phyloP scores from a whole-genome alignment of 2,329 filamentous ascomycete genomes.

The Aspergillus pseudoviridinutans region DNA sequence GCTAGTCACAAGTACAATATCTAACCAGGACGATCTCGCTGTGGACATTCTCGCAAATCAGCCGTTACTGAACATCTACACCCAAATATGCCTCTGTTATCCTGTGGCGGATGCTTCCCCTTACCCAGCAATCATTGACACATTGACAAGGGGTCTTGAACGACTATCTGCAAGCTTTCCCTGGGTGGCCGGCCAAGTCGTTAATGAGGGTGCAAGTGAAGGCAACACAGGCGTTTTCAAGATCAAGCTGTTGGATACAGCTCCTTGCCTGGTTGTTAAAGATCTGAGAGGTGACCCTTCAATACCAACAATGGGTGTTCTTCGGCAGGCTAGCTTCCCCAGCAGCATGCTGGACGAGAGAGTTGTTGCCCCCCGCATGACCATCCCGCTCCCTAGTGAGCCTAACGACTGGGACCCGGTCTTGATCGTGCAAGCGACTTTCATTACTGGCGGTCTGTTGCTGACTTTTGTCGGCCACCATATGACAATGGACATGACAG shows the following conservation, averaged over 20 bases:
- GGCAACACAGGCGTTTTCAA: conserved; percentile 34
- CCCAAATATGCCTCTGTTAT: conserved; percentile 44
- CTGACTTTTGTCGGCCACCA: conserved; percentile 50
- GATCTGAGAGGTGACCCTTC: conserved; percentile 38
- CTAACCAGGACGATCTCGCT: conserved; percentile 1
- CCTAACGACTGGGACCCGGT: neutral
- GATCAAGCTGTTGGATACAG: conserved; percentile 35
- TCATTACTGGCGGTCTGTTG: conserved; percentile 43
- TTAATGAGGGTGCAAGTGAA: conserved; percentile 28
- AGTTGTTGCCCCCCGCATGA: conserved; percentile 40
- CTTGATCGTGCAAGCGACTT: conserved; percentile 9
- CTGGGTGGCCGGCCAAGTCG: conserved; percentile 47
- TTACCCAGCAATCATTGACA: conserved; percentile 23
- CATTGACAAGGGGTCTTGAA: conserved; percentile 35
- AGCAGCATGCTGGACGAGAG: conserved; percentile 48
- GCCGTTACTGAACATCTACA: conserved; percentile 44
- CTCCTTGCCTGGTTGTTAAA: conserved; percentile 38
- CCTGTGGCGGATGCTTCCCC: conserved; percentile 21
- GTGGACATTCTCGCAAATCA: conserved; percentile 45
- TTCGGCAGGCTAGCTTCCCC: conserved; percentile 42
- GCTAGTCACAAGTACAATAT: neutral
- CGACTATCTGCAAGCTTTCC: conserved; percentile 41
- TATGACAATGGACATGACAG: conserved; percentile 49
- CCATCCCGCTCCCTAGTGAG: conserved; percentile 29
- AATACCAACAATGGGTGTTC: conserved; percentile 36